These are phyloP conservation scores for Beauveria sp. DNA, from an alignment of 2,329 filamentous ascomycete species.

Conservation along the genomic window DNA sequence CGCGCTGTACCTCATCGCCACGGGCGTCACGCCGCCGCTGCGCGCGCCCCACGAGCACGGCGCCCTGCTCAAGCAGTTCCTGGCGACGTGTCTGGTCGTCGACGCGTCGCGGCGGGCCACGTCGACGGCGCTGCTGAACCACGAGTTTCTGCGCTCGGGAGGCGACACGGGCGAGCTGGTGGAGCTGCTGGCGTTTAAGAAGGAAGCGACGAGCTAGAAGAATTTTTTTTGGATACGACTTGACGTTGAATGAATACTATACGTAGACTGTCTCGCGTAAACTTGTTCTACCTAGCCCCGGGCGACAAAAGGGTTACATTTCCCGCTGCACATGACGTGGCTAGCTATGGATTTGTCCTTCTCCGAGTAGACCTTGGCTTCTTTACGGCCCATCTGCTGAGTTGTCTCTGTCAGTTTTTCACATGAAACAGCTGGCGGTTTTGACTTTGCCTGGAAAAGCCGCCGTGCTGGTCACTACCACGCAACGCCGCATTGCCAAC, in stretches of 20 bases:
- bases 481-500: neutral
- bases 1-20: slow-evolving; percentile 93
- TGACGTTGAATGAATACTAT: too few species aligned
- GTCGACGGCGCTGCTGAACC: slow-evolving; percentile 76
- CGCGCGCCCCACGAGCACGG: slow-evolving; percentile 98
- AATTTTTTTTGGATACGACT: neutral
- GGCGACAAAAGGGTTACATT: neutral
- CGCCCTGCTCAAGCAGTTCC: slow-evolving; percentile 94
- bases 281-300: neutral
- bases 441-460: neutral
- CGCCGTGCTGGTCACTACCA: neutral
- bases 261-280: neutral
- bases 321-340: too few species aligned
- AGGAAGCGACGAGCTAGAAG: neutral
- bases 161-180: slow-evolving; percentile 76
- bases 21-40: slow-evolving; percentile 88
- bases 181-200: slow-evolving; percentile 82
- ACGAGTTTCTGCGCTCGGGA: slow-evolving; percentile 93
- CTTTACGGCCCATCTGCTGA: too few species aligned
- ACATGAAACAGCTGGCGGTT: neutral
- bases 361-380: too few species aligned
- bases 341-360: too few species aligned
- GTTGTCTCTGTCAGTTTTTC: neutral
- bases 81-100: slow-evolving; percentile 92
- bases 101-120: slow-evolving; percentile 92